These are phyloP conservation scores for Solanum hybrid DNA, from an alignment of 305 asterid genomes.

Conservation along the genomic window DNA sequence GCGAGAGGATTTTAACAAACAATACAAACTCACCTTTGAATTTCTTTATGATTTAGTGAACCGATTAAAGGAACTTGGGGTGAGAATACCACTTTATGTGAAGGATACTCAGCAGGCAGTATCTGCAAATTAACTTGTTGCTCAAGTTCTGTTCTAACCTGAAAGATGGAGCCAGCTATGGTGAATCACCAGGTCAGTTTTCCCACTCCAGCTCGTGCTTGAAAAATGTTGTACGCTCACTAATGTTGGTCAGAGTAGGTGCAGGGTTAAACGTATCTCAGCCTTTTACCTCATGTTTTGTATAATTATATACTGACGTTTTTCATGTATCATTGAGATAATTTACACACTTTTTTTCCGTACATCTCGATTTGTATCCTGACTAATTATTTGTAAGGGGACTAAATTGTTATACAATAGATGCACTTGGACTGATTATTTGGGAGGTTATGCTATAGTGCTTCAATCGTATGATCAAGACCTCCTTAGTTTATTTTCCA, in stretches of 20 bases:
- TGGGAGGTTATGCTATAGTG: background rate
- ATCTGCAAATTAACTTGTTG: constrained; percentile 12
- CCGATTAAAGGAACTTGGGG: constrained; percentile 54
- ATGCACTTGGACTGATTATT: background rate
- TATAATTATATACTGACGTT: background rate
- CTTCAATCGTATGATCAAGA: background rate
- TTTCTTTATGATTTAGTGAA: constrained; percentile 59
- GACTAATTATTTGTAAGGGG: background rate
- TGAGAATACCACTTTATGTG: constrained; percentile 49
- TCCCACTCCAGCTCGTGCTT: background rate
- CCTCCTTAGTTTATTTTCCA: background rate
- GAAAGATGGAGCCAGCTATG: background rate
- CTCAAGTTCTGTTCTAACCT: background rate
- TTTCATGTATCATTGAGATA: background rate
- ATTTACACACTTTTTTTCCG: background rate
- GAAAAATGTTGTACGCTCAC: background rate
- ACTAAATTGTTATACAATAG: background rate
- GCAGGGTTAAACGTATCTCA: background rate
- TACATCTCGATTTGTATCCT: background rate
- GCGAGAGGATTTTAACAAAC: constrained; percentile 61
- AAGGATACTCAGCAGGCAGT: constrained; percentile 18
- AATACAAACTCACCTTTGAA: constrained; percentile 60
- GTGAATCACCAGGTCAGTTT: background rate
- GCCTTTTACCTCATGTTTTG: background rate
- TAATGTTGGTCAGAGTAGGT: background rate